Base-by-base conservation (phyloP, 2,329 filamentous ascomycete genomes). In the Ophiognomonia clavigignenti-juglandacearum region DNA sequence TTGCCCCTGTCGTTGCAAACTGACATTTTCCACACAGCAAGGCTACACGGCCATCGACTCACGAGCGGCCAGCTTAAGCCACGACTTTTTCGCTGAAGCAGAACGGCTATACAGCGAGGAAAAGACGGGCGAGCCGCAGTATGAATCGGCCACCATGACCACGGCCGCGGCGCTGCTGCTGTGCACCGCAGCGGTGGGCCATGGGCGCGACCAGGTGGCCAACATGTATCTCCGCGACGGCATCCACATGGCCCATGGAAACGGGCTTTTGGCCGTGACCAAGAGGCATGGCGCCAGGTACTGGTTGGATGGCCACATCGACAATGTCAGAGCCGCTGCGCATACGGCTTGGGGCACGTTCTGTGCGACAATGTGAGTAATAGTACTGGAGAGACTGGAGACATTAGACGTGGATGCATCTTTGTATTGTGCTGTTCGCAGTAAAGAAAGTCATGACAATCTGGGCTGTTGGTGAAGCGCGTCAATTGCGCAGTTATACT, bases 331-430 rank as follows among this genome's bases (percentile, higher is more conserved):
- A n/a, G 50, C 50, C 11, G 50, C 50, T 9, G 49, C 50, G 18
- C 43, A 52, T 18, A 43, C 50, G 1, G 50, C 46, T 7, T 52
- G 50, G 50, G 50, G 50, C n/a, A 47, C 47, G 9, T 52, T 52
- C 16, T 49, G 47, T 43, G 20, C 29, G 18, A 39, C 47, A 13
- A 46, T 47, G 48, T 51, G 26, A 39, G 48, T 47, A n/a, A n/a
- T n/a, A n/a, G n/a, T n/a, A n/a, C n/a, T n/a, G n/a, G n/a, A n/a
- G n/a, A n/a, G n/a, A n/a, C n/a, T 8, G n/a, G 10, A 16, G 14
- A n/a, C 9, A 16, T 6, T n/a, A 26, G 22, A 16, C 11, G 11
- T 13, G 6, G 4, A 22, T n/a, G n/a, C n/a, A 19, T 37, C 20
- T 37, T 20, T 37, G 5, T 37, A 39, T 20, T 11, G 6, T 26